These are phyloP conservation scores for Boletales sp. DNA, from an alignment of 768 basidiomycete genomes.

Conservation along the genomic window DNA sequence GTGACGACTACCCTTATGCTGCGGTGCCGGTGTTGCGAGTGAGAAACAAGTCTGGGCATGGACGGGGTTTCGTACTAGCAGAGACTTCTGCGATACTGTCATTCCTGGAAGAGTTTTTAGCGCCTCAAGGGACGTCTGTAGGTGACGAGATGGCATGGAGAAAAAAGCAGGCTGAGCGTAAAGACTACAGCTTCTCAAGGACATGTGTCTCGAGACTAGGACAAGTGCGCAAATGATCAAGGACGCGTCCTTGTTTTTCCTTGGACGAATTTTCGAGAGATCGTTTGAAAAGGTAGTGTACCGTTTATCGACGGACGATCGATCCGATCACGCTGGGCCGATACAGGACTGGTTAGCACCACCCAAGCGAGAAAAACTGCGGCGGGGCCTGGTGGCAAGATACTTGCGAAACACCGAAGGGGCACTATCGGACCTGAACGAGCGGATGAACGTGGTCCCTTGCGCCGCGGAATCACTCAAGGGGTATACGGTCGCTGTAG, in stretches of 20 bases:
- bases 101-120: slow-evolving; percentile 21
- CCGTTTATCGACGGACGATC: neutral
- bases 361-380: slow-evolving; percentile 20
- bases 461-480: slow-evolving; percentile 7
- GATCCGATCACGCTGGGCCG: neutral
- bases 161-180: neutral
- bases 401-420: slow-evolving; percentile 22
- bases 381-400: slow-evolving; percentile 12
- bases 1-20: slow-evolving; percentile 22
- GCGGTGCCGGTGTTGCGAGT: slow-evolving; percentile 23
- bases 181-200: slow-evolving; percentile 10
- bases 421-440: slow-evolving; percentile 13
- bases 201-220: slow-evolving; percentile 17
- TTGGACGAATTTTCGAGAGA: slow-evolving; percentile 4
- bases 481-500: slow-evolving; percentile 14
- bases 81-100: slow-evolving; percentile 25
- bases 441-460: slow-evolving; percentile 11
- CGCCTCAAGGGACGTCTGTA: slow-evolving; percentile 11
- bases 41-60: slow-evolving; percentile 7
- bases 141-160: neutral
- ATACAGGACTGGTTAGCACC: slow-evolving; percentile 21
- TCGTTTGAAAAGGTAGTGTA: slow-evolving; percentile 11
- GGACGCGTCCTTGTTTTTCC: slow-evolving; percentile 24
- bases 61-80: slow-evolving; percentile 15
- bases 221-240: slow-evolving; percentile 16